These are phyloP conservation scores for Paulownia fortunei DNA, from an alignment of 257 asterid genomes.

Conservation along the genomic window DNA sequence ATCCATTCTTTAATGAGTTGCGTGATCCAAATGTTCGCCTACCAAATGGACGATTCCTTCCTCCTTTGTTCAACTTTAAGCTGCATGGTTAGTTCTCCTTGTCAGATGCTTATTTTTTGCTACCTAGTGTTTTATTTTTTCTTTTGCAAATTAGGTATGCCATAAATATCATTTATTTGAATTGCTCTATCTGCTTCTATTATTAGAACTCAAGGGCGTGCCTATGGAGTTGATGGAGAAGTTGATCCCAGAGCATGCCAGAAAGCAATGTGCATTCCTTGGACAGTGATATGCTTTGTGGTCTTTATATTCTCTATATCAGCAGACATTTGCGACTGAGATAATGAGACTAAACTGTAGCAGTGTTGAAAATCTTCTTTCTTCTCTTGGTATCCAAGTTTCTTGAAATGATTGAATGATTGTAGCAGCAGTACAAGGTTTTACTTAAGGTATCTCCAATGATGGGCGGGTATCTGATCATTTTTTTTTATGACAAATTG, in stretches of 20 bases:
- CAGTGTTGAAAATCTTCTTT: constrained; percentile 8
- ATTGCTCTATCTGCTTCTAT: constrained; percentile 7
- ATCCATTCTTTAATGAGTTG: constrained; percentile 72
- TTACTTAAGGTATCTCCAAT: constrained; percentile 13
- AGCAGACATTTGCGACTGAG: neutral
- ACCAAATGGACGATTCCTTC: constrained; percentile 72
- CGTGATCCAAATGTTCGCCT: constrained; percentile 70
- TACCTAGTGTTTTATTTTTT: too few species aligned
- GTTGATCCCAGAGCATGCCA: constrained; percentile 79
- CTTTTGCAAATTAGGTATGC: neutral
- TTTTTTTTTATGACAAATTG: constrained; percentile 35
- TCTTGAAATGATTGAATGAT: constrained; percentile 44
- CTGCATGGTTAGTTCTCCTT: constrained; percentile 46
- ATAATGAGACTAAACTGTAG: constrained; percentile 26
- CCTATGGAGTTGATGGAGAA: constrained; percentile 60
- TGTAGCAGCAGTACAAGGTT: constrained; percentile 35
- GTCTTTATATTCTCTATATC: neutral
- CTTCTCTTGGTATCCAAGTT: constrained; percentile 7
- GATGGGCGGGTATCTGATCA: constrained; percentile 47
- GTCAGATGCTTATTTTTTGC: neutral
- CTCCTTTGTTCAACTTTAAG: constrained; percentile 76
- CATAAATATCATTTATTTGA: neutral
- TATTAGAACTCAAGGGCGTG: constrained; percentile 67
- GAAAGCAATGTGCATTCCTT: constrained; percentile 75
- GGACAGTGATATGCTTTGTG: constrained; percentile 41